Conservation (phyloP, 2,329 filamentous ascomycete species). For the Nothopassalora personata region DNA sequence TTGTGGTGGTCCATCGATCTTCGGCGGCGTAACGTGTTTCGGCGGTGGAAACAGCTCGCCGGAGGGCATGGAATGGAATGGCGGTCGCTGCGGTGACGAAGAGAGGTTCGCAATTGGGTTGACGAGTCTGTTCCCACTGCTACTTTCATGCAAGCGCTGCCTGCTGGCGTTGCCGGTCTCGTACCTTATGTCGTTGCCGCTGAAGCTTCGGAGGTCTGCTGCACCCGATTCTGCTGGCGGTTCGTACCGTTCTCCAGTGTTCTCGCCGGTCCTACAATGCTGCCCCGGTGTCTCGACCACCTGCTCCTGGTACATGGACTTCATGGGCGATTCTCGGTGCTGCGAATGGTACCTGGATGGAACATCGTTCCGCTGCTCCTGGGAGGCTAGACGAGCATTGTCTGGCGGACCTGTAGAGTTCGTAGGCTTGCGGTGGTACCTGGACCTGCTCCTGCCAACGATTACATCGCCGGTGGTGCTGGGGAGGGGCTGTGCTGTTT, state of each 20-base stretch:
- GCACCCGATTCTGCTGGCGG: conserved; percentile 12
- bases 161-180: conserved; percentile 4
- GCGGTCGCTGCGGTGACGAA: conserved; percentile 1
- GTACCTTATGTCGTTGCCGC: neutral
- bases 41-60: conserved; percentile 31
- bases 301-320: conserved; percentile 15
- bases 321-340: conserved; percentile 13
- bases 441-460: conserved; percentile 28
- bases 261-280: conserved; percentile 10
- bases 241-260: neutral
- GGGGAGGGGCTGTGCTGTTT: conserved; percentile 7
- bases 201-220: conserved; percentile 3
- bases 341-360: conserved; percentile 21
- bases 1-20: conserved; percentile 25
- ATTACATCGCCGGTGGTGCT: conserved; percentile 18
- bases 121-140: neutral
- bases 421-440: conserved; percentile 27
- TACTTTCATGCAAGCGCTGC: conserved; percentile 1
- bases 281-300: conserved; percentile 12
- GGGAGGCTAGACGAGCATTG: conserved; percentile 6
- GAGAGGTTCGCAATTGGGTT: conserved; percentile 1
- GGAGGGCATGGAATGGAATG: conserved; percentile 11
- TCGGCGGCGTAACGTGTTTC: conserved; percentile 13
- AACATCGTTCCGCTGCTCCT: conserved; percentile 10
- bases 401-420: conserved; percentile 7